These are phyloP conservation scores for Aspergillus awamori DNA, from an alignment of 2,329 filamentous ascomycete genomes.

Conservation along the genomic window DNA sequence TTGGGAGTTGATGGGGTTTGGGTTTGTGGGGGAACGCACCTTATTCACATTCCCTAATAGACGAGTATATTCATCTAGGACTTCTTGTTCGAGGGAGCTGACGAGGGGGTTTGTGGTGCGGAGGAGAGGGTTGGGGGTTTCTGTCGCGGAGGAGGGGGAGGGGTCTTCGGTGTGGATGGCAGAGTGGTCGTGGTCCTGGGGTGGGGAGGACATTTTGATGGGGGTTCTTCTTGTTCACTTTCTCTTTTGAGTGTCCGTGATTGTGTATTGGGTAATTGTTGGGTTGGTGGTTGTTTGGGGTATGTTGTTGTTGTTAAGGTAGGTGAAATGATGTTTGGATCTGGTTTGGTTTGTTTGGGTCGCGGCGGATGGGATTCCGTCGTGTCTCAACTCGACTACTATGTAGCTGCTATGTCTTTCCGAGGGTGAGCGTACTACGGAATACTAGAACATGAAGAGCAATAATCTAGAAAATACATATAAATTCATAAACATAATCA, in stretches of 20 bases:
- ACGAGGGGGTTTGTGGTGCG: conserved; percentile 50
- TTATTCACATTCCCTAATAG: conserved; percentile 89
- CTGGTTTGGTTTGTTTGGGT: conserved; percentile 6
- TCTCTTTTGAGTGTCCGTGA: conserved; percentile 1
- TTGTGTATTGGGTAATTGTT: background rate
- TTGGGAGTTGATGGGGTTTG: background rate
- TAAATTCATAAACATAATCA: background rate
- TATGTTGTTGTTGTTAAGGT: background rate
- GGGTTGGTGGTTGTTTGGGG: background rate
- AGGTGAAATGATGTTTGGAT: background rate
- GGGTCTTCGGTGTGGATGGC: conserved; percentile 1
- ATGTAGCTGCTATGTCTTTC: background rate
- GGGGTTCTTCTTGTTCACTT: background rate
- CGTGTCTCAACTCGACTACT: background rate
- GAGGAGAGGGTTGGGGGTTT: conserved; percentile 40
- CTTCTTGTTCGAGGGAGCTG: conserved; percentile 84
- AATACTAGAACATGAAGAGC: background rate
- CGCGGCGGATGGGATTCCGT: conserved; percentile 1
- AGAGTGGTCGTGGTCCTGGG: background rate
- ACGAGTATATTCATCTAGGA: conserved; percentile 89
- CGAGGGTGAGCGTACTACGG: background rate
- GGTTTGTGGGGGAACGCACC: conserved; percentile 50
- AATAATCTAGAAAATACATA: background rate
- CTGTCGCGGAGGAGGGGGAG: conserved; percentile 6
- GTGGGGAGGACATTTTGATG: background rate